These are phyloP conservation scores for Panicum miliaceum DNA, from an alignment of 176 grass and related monocot species.

Conservation along the genomic window DNA sequence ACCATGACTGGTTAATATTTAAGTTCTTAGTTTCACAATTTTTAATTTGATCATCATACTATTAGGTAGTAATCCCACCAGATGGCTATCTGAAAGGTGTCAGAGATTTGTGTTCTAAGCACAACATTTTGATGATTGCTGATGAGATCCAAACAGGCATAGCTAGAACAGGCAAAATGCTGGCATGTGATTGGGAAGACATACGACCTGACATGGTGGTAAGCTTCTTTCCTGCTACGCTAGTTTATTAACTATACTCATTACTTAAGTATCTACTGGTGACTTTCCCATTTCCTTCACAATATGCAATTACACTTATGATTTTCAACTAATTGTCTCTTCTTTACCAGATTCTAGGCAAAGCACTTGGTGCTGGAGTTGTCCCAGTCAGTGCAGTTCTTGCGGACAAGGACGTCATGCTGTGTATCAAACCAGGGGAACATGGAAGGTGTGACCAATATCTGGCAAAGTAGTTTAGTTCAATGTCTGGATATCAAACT, in stretches of 20 bases:
- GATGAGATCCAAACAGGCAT: conserved; percentile 99
- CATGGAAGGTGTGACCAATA: conserved; percentile 79
- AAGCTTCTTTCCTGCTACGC: conserved; percentile 30
- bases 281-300: conserved; percentile 8
- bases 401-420: conserved; percentile 91
- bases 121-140: conserved; percentile 97
- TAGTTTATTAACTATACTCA: conserved; percentile 10
- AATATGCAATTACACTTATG: neutral
- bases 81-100: conserved; percentile 90
- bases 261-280: conserved; percentile 21
- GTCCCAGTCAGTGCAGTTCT: conserved; percentile 97
- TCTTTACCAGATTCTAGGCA: conserved; percentile 81
- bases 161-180: conserved; percentile 90
- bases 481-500: neutral
- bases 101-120: conserved; percentile 82
- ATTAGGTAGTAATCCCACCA: conserved; percentile 86
- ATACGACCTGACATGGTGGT: conserved; percentile 94
- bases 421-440: conserved; percentile 95
- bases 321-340: conserved; percentile 16
- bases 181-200: conserved; percentile 92
- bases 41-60: neutral
- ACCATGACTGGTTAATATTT: conserved; percentile 7
- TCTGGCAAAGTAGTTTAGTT: neutral
- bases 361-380: conserved; percentile 95
- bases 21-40: neutral